Conservation (phyloP, 2,329 filamentous ascomycete species). For the Sporothrix brunneoviolacea region DNA sequence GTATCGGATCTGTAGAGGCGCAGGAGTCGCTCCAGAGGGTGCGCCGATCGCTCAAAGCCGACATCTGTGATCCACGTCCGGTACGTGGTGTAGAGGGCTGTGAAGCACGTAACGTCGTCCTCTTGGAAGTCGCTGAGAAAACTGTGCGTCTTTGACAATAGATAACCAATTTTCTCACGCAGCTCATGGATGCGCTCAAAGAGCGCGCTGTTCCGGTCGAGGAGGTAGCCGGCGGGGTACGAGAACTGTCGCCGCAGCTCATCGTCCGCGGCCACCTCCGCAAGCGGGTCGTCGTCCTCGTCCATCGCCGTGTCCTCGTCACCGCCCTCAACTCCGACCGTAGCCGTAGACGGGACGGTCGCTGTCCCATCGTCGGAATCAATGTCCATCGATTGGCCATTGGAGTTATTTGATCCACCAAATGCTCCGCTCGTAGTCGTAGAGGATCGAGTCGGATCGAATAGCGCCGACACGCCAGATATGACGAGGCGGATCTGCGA, state of each 20-base stretch:
- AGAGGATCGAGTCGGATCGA: conserved; percentile 70
- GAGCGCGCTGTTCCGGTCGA: conserved; percentile 54
- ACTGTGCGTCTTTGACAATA: conserved; percentile 74
- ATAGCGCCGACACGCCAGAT: conserved; percentile 82
- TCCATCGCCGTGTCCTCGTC: conserved; percentile 38
- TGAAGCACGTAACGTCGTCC: conserved; percentile 94
- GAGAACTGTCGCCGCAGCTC: conserved; percentile 79
- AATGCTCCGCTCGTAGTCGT: conserved; percentile 29
- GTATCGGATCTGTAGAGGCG: conserved; percentile 81
- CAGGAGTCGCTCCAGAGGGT: conserved; percentile 81
- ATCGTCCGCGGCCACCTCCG: conserved; percentile 67
- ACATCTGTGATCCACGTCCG: conserved; percentile 97
- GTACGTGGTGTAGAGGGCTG: conserved; percentile 84
- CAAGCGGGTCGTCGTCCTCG: conserved; percentile 48
- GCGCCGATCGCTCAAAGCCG: conserved; percentile 89
- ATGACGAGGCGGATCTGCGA: conserved; percentile 83
- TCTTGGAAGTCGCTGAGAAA: conserved; percentile 82
- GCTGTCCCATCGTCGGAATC: background rate
- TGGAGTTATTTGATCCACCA: conserved; percentile 27
- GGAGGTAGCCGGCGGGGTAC: conserved; percentile 80
- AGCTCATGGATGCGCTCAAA: conserved; percentile 75
- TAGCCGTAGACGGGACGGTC: too few relatives aligned
- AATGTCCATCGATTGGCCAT: conserved; percentile 22
- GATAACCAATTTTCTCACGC: conserved; percentile 70
- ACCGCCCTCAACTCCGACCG: conserved; percentile 50